These are phyloP conservation scores for Aspergillus cristatus DNA, from an alignment of 495 filamentous ascomycete species.

Conservation along the genomic window DNA sequence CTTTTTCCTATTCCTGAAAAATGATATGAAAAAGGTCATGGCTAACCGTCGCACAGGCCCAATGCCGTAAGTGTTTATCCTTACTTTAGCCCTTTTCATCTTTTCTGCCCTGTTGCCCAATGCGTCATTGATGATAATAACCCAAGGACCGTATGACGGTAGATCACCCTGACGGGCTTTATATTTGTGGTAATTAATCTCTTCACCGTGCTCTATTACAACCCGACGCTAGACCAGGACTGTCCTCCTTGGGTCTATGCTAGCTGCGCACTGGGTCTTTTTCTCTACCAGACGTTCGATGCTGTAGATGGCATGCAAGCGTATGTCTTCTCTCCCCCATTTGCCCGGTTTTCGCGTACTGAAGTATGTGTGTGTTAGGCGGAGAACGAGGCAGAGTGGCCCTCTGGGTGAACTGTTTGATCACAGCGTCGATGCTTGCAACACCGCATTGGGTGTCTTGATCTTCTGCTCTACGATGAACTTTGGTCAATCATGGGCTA, in stretches of 20 bases:
- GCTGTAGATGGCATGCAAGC: conserved; percentile 93
- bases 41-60: conserved; percentile 33
- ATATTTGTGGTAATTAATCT: conserved; percentile 86
- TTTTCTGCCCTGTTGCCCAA: background rate
- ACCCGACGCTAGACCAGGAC: conserved; percentile 85
- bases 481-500: conserved; percentile 86
- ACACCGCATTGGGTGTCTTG: conserved; percentile 87
- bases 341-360: conserved; percentile 8
- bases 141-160: conserved; percentile 6
- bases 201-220: conserved; percentile 91
- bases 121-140: conserved; percentile 3
- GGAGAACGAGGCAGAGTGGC: conserved; percentile 85
- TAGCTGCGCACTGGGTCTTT: conserved; percentile 79
- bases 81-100: too few relatives aligned
- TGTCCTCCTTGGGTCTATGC: conserved; percentile 93
- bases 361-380: conserved; percentile 33
- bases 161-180: conserved; percentile 90
- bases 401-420: conserved; percentile 95
- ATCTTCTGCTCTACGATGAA: conserved; percentile 89
- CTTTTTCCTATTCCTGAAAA: conserved; percentile 7
- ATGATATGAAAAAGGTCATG: conserved; percentile 3
- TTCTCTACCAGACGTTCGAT: conserved; percentile 97
- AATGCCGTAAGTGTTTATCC: conserved; percentile 49
- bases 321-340: conserved; percentile 33
- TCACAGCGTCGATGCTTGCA: conserved; percentile 94